Evolutionary conservation across 1,139 yeast species (phyloP).

Genomic region (Yamadazyma trypodendri): DNA sequence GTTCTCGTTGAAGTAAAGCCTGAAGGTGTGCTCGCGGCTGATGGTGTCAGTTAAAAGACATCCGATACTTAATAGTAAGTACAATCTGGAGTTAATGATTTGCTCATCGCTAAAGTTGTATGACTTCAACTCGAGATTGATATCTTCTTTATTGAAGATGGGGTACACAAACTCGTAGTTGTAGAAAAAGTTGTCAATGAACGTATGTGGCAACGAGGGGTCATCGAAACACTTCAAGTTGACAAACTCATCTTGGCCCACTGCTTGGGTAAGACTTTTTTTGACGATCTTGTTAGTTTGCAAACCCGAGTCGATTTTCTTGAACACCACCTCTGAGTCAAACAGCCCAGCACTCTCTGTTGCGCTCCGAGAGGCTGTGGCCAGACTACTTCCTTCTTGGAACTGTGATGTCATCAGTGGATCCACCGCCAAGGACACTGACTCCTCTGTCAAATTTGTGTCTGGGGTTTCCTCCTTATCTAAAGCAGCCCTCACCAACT

Average conservation of each 20-base stretch:
- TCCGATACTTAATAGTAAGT: constrained; percentile 41
- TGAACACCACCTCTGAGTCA: constrained; percentile 1
- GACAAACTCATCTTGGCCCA: constrained; percentile 33
- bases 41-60: constrained; percentile 36
- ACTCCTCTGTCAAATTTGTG: too few relatives aligned
- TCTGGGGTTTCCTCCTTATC: too few relatives aligned
- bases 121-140: constrained; percentile 21
- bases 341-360: neutral
- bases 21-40: constrained; percentile 22
- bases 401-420: too few relatives aligned
- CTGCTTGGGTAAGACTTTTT: neutral
- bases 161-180: constrained; percentile 40
- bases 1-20: constrained; percentile 30
- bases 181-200: constrained; percentile 36
- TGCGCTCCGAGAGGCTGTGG: too few relatives aligned
- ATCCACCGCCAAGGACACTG: too few relatives aligned
- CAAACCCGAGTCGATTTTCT: constrained; percentile 2
- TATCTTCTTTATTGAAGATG: constrained; percentile 25
- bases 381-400: too few relatives aligned
- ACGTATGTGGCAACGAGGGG: constrained; percentile 28
- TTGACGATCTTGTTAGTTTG: constrained; percentile 2
- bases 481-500: constrained; percentile 11
- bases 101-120: constrained; percentile 36
- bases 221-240: constrained; percentile 32
- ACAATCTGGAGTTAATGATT: constrained; percentile 38